phyloP scores from a whole-genome alignment of 257 asterid genomes.

The Voacanga thouarsii region DNA sequence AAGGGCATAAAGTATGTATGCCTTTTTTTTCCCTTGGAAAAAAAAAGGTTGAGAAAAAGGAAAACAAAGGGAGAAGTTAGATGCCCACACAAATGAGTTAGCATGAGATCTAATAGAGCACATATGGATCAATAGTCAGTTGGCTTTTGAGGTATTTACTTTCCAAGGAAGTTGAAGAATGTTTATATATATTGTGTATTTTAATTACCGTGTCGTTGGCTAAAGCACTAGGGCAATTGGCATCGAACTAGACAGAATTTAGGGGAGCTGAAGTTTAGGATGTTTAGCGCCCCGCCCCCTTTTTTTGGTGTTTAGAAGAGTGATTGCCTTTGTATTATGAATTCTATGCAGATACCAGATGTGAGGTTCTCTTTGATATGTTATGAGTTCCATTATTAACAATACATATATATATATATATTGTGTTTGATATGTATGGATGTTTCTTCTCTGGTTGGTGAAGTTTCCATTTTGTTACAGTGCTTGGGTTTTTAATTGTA shows the following conservation, averaged over 20 bases:
- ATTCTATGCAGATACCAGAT: not conserved
- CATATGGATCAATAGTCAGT: not conserved
- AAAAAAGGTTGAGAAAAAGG: too few species aligned
- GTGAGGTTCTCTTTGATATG: not conserved
- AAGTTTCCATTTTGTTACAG: too few species aligned
- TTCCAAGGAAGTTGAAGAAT: not conserved
- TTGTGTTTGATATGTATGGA: too few species aligned
- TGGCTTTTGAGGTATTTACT: not conserved
- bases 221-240: not conserved
- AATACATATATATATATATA: slow-evolving; percentile 14
- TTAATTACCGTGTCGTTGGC: not conserved
- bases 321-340: not conserved
- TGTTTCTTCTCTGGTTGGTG: too few species aligned
- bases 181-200: not conserved
- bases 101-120: not conserved
- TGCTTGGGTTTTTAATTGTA: too few species aligned
- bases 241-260: not conserved
- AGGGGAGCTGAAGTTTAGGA: not conserved
- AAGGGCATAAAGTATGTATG: too few species aligned
- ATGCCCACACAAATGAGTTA: not conserved
- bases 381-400: not conserved
- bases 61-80: too few species aligned
- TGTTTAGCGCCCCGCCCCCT: not conserved
- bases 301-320: not conserved
- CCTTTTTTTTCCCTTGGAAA: too few species aligned